These are phyloP conservation scores for Trametes coccinea DNA, from an alignment of 768 basidiomycete genomes.

Conservation along the genomic window DNA sequence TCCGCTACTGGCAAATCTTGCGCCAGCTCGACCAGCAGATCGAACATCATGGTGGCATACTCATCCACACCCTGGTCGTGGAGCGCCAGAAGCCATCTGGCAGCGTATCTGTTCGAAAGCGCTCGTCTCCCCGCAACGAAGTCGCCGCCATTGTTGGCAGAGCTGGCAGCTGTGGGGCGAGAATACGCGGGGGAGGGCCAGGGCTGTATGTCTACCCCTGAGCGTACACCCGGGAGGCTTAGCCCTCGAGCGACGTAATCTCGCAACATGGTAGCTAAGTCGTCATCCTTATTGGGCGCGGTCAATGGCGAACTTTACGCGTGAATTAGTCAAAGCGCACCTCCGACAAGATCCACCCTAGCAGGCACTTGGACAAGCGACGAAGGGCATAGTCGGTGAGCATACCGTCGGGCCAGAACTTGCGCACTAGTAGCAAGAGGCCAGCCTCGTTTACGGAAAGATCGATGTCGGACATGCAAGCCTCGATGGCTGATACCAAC, in stretches of 20 bases:
- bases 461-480: slow-evolving; percentile 68
- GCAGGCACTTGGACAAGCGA: slow-evolving; percentile 55
- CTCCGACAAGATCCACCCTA: slow-evolving; percentile 76
- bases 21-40: slow-evolving; percentile 51
- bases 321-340: slow-evolving; percentile 36
- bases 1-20: slow-evolving; percentile 29
- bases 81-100: slow-evolving; percentile 69
- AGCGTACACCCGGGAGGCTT: slow-evolving; percentile 64
- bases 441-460: slow-evolving; percentile 75
- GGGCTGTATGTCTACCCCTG: slow-evolving; percentile 41
- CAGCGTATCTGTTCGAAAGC: slow-evolving; percentile 55
- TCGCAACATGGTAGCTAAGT: slow-evolving; percentile 63
- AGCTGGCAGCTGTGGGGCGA: slow-evolving; percentile 39
- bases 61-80: slow-evolving; percentile 57
- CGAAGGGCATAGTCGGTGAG: slow-evolving; percentile 70
- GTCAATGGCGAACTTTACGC: neutral
- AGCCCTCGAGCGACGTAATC: slow-evolving; percentile 62
- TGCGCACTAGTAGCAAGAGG: slow-evolving; percentile 63
- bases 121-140: slow-evolving; percentile 62
- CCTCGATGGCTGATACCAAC: slow-evolving; percentile 69
- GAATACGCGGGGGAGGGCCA: slow-evolving; percentile 51
- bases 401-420: slow-evolving; percentile 75
- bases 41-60: slow-evolving; percentile 56
- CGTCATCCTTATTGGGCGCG: slow-evolving; percentile 52
- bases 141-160: slow-evolving; percentile 64